Percentiles rank a stretch among this genome's conserved stretches.
phyloP scores from a whole-genome alignment of 495 filamentous ascomycete genomes.

The Endocarpon pusillum region DNA sequence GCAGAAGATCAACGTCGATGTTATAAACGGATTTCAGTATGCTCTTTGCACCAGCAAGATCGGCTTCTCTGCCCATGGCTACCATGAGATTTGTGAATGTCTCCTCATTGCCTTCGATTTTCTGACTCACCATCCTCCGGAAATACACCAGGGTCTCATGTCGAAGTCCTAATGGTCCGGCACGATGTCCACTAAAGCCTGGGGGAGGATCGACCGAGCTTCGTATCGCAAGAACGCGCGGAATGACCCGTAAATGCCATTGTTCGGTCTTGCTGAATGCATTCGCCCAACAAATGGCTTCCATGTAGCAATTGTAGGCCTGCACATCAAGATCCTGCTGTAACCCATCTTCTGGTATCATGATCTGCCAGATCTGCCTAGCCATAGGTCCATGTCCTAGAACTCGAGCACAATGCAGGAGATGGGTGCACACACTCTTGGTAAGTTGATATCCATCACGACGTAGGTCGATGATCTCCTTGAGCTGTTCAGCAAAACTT shows the following conservation, averaged over 20 bases:
- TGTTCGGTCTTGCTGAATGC: constrained; percentile 18
- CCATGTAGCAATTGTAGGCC: constrained; percentile 43
- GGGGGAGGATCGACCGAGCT: constrained; percentile 5
- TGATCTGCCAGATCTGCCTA: constrained; percentile 32
- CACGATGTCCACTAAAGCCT: constrained; percentile 20
- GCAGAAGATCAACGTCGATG: constrained; percentile 32
- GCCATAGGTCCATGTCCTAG: constrained; percentile 29
- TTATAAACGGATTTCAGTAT: constrained; percentile 40
- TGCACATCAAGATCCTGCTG: constrained; percentile 22
- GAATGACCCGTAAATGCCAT: constrained; percentile 25
- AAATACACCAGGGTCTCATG: constrained; percentile 23
- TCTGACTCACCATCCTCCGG: constrained; percentile 31
- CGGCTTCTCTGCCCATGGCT: constrained; percentile 37
- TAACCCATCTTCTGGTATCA: constrained; percentile 21
- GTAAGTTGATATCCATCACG: constrained; percentile 14
- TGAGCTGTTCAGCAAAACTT: constrained; percentile 23
- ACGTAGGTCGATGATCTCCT: constrained; percentile 21
- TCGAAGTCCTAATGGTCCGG: constrained; percentile 15
- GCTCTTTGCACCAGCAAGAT: constrained; percentile 25
- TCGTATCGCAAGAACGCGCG: constrained; percentile 17
- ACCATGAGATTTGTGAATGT: constrained; percentile 40
- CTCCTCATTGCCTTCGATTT: constrained; percentile 30
- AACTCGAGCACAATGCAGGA: constrained; percentile 36
- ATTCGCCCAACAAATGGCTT: constrained; percentile 26
- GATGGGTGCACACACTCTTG: constrained; percentile 34